Conservation (phyloP, 2,329 filamentous ascomycete species). For the Cercospora beticola region DNA sequence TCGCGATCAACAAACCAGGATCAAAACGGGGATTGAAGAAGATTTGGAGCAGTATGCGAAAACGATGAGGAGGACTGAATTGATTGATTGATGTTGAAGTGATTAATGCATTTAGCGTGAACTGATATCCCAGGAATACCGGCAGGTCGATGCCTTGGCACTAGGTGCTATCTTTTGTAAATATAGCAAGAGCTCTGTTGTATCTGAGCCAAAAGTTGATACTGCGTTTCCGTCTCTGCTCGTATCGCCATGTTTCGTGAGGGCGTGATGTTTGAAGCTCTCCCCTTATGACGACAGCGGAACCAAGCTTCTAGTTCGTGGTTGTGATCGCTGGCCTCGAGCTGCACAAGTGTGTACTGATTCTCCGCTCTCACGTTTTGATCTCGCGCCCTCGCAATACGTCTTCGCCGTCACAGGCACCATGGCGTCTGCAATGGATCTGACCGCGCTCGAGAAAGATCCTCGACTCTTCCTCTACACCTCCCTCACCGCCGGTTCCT, state of each 20-base stretch:
- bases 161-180: not conserved
- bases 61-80: conserved; percentile 12
- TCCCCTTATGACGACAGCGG: not conserved
- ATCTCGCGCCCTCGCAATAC: not conserved
- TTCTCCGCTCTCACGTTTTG: not conserved
- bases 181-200: not conserved
- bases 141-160: not conserved
- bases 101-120: not conserved
- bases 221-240: not conserved
- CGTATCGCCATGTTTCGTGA: not conserved
- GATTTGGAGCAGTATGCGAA: conserved; percentile 30
- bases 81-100: not conserved
- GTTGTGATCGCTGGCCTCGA: not conserved
- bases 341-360: not conserved
- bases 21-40: conserved; percentile 29
- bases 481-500: conserved; percentile 90
- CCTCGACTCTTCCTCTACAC: conserved; percentile 84
- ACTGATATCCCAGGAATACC: not conserved
- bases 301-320: not conserved
- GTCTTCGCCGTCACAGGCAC: conserved; percentile 2
- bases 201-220: not conserved
- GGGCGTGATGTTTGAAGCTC: not conserved
- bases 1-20: conserved; percentile 38
- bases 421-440: conserved; percentile 36
- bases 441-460: conserved; percentile 48